Base-by-base conservation (phyloP, 805 yeast genomes). In the Kuraishia piskuri region DNA sequence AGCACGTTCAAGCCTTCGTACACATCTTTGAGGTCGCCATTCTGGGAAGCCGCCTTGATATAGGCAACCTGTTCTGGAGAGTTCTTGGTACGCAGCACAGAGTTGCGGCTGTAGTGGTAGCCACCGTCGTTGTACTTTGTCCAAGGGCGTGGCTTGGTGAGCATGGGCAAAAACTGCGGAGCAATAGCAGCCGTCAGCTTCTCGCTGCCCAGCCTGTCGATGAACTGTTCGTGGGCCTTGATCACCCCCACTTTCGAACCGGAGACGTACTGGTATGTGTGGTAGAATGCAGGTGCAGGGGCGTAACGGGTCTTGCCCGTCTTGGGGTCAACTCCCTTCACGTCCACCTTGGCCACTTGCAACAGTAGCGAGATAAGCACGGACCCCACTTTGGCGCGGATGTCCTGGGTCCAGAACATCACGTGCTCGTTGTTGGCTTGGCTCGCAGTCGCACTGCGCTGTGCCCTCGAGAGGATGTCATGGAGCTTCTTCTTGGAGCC, bases 91-190 rank as follows among this genome's bases (percentile, higher is more conserved):
- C 98, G 79, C 60, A 94, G 80, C 45, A 94, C 71, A 3, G 76
- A 69, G 19, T 82, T 76, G 56, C 79, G 82, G 14, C 86, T 75
- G 62, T 82, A 84, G 55, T 79, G 73, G 62, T 89, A 91, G 0
- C 97, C 99, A 59, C 99, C 99, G 53, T 79, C 79, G 62, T 84
- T 83, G 79, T 84, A 84, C 10, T 82, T 71, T 0, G 82, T 77
- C 99, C 99, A 94, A 4, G 90, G 89, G 53, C 83, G 74, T n/a
- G 99, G 99, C 57, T 82, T 80, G 8, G 88, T 86, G 50, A 94
- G 74, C 99, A 94, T 94, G 8, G 99, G 99, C 52, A 94, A 74
- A 56, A 80, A 76, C 66, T 92, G 97, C 0, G 98, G 96, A 61
- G 83, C 88, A 3, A 87, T 81, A 1, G 87, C 76, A 51, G 85